These are phyloP conservation scores for Trichoderma reesei DNA, from an alignment of 495 filamentous ascomycete species.

Conservation along the genomic window DNA sequence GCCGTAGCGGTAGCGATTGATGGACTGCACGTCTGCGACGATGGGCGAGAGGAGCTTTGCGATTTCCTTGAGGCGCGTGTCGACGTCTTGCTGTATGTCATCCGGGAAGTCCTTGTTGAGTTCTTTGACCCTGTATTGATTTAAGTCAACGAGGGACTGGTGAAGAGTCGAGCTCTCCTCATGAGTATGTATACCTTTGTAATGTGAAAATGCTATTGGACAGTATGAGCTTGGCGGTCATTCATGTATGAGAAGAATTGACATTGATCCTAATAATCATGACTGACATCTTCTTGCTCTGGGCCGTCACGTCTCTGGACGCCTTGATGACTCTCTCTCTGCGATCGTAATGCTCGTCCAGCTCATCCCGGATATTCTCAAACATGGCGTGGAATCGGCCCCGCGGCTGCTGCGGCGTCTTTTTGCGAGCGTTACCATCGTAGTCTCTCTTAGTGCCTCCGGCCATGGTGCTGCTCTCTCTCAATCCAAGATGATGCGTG, in stretches of 20 bases:
- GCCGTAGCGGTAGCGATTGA: slow-evolving; percentile 80
- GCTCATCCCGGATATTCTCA: slow-evolving; percentile 68
- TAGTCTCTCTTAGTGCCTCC: slow-evolving; percentile 51
- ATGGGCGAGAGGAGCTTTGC: slow-evolving; percentile 53
- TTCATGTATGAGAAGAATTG: not conserved
- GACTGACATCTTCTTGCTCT: slow-evolving; percentile 91
- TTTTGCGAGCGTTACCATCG: slow-evolving; percentile 43
- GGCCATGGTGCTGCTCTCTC: slow-evolving; percentile 23
- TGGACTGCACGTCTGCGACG: slow-evolving; percentile 58
- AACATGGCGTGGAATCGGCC: slow-evolving; percentile 69
- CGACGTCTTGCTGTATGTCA: slow-evolving; percentile 53
- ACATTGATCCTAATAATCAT: not conserved
- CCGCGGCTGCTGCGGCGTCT: slow-evolving; percentile 24
- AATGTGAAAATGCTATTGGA: slow-evolving; percentile 74
- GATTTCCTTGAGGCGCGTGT: slow-evolving; percentile 57
- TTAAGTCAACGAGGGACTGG: slow-evolving; percentile 51
- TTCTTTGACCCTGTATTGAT: slow-evolving; percentile 54
- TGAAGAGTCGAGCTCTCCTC: slow-evolving; percentile 52
- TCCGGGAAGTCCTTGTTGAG: slow-evolving; percentile 54
- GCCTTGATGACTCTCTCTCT: slow-evolving; percentile 82
- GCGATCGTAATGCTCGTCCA: slow-evolving; percentile 91
- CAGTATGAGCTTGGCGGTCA: not conserved
- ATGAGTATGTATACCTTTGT: slow-evolving; percentile 62
- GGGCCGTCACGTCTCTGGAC: slow-evolving; percentile 79
- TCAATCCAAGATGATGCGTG: not conserved